Percentiles rank a stretch among this genome's conserved stretches.
phyloP scores from a whole-genome alignment of 148 eudicot species.

The Camellia sinensis region DNA sequence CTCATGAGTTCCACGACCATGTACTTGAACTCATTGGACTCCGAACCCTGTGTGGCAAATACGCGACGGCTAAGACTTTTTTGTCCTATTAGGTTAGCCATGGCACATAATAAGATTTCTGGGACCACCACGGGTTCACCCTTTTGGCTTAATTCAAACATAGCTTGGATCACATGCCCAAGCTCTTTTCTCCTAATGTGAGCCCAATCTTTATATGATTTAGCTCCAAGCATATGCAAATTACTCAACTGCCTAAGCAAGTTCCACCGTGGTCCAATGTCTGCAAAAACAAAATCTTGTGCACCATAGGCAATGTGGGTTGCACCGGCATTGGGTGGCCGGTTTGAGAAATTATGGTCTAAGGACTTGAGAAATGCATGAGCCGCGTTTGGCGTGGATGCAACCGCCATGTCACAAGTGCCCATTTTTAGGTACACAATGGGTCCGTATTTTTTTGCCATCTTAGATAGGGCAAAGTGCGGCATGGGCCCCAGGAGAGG shows the following conservation, averaged over 20 bases:
- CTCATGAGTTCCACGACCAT: constrained; percentile 23
- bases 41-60: constrained; percentile 14
- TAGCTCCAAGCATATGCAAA: constrained; percentile 24
- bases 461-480: constrained; percentile 23
- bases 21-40: constrained; percentile 16
- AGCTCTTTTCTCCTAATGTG: constrained; percentile 4
- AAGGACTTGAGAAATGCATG: constrained; percentile 23
- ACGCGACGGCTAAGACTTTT: constrained; percentile 13
- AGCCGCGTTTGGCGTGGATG: constrained; percentile 23
- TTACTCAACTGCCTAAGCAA: constrained; percentile 21
- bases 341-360: constrained; percentile 23
- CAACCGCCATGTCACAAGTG: constrained; percentile 26
- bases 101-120: constrained; percentile 14
- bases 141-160: background rate
- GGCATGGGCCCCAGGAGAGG: constrained; percentile 28
- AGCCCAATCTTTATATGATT: constrained; percentile 25
- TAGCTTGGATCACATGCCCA: constrained; percentile 7
- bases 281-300: constrained; percentile 30
- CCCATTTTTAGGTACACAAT: constrained; percentile 33
- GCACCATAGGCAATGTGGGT: constrained; percentile 28
- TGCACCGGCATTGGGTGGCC: constrained; percentile 28
- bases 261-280: constrained; percentile 35
- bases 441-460: constrained; percentile 34
- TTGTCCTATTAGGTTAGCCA: constrained; percentile 21
- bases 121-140: constrained; percentile 12